Conservation (phyloP, 164 flowering plant species). For the Kalanchoe fedtschenkoi region DNA sequence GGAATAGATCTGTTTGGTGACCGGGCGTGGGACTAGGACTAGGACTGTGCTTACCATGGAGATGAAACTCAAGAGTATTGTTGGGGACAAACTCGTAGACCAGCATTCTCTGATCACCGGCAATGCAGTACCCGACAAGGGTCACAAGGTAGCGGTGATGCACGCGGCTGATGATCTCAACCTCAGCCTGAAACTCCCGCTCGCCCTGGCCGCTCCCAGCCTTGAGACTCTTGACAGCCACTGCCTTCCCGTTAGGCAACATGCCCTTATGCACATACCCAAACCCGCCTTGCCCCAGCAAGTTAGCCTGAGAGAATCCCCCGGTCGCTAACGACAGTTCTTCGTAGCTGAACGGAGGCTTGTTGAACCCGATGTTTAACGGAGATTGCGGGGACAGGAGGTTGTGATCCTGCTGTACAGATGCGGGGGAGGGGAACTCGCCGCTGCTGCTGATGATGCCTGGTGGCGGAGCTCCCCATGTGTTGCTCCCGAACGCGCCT, state of each 20-base stretch:
- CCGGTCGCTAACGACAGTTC: conserved; percentile 64
- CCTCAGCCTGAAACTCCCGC: conserved; percentile 81
- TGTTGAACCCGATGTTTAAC: conserved; percentile 42
- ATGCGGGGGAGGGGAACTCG: conserved; percentile 41
- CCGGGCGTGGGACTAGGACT: background rate
- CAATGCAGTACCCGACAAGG: conserved; percentile 66
- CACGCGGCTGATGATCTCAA: conserved; percentile 89
- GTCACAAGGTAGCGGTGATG: conserved; percentile 87
- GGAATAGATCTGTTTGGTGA: background rate
- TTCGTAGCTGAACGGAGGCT: conserved; percentile 59
- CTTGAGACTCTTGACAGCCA: conserved; percentile 81
- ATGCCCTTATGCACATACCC: conserved; percentile 83
- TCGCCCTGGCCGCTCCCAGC: conserved; percentile 80
- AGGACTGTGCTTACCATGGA: conserved; percentile 44
- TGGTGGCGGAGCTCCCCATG: conserved; percentile 19
- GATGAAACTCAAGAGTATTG: conserved; percentile 64
- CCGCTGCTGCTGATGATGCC: conserved; percentile 21
- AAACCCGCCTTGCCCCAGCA: conserved; percentile 84
- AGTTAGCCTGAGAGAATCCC: conserved; percentile 45
- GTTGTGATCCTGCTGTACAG: conserved; percentile 16
- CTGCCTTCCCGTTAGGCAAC: conserved; percentile 65
- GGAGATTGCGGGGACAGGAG: conserved; percentile 52
- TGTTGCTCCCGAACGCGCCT: conserved; percentile 3
- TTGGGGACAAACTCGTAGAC: conserved; percentile 81
- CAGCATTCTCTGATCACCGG: conserved; percentile 50